Evolutionary conservation across 2,329 filamentous ascomycete genomes (phyloP), one percentile per base, ranked within the genome.

Genomic region (Nemania sp.): DNA sequence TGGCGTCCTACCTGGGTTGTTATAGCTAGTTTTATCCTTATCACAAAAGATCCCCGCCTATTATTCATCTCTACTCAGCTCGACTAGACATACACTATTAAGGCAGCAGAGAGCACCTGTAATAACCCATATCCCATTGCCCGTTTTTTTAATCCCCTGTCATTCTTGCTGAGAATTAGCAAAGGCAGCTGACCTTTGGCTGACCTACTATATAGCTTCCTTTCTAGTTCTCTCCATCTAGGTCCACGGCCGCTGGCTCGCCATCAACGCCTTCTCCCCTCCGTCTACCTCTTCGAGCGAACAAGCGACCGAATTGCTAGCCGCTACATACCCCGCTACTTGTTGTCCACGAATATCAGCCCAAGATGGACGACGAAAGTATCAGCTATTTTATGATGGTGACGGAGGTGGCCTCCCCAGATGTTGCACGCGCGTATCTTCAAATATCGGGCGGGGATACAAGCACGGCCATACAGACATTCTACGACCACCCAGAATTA

Each of bases 391-490:
- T 99, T 79, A 89, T 90, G 76, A 86, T 87, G 80, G 92, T 99
- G 79, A 98, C 96, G 45, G 91, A 90, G 73, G 88, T 92, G 65
- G 65, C 67, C 67, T 89, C 86, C 69, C 86, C 90, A 29, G 86
- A 90, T 72, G 89, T 94, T 70, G 96, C 95, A 32, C 88, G 89
- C 69, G 91, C 92, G 73, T 97, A 97, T 80, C 87, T 98, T 55
- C 88, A 92, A 74, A 87, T 99, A 77, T 90, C 94, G n/a, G 92
- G 93, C 73, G 90, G 90, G 75, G 91, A 97, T 77, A 84, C 95
- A 59, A 90, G 93, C 80, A 92, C 95, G 76, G 96, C 96, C 27
- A 90, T 98, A 74, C 89, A 93, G 76, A 89, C 98, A 13, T 99
- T 90, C 82, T 98, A 93, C 80, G 93, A 97, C 77, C 96, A 92